Evolutionary conservation across 352 stramenopile species (phyloP), one percentile per base, ranked within the genome.

Genomic region (Globisporangium apiculatum): DNA sequence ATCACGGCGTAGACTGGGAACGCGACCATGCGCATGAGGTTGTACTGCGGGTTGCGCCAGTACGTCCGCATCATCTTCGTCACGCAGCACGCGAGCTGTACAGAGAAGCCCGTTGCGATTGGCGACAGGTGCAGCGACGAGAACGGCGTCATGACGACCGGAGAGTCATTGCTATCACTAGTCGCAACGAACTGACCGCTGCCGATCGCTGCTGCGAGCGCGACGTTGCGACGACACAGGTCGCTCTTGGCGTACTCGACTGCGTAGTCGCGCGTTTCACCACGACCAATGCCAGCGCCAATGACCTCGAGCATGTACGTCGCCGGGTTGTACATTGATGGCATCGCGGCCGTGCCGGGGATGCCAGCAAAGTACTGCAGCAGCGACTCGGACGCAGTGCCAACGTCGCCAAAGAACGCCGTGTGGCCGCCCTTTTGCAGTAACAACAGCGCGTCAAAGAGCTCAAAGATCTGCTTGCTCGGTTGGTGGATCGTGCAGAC

Each of bases 361-460:
- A 92, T 79, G 3, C 58, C 66, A 38, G 91, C 72, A 48, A 97
- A 87, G 62, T 97, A 97, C 37, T 87, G 57, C 17, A 97, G 79
- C 55, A 97, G 71, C 49, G 87, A 87, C 15, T 60, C 61, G 8
- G 69, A 83, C 15, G 94, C 72, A 3, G 87, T 58, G 15, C 88
- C 91, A 17, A 97, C 64, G 12, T 94, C 77, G 43, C 91, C 89
- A 62, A 97, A 97, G 65, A 90, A 98, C 2, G 92, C 78, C 9
- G 67, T 76, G 49, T 61, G 74, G 0, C 75, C 77, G 17, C 74
- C 76, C 46, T 66, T 68, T 51, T 94, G 85, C 0, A 98, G 73
- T 41, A 98, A 61, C 8, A 98, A 60, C 0, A 98, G 70, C 61
- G 84, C 70, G 61, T 98, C 91, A 59, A 98, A 97, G 51, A 91